Base-by-base conservation (phyloP, 192 early-diverging fungal genomes). In the Glomus cerebriforme region DNA sequence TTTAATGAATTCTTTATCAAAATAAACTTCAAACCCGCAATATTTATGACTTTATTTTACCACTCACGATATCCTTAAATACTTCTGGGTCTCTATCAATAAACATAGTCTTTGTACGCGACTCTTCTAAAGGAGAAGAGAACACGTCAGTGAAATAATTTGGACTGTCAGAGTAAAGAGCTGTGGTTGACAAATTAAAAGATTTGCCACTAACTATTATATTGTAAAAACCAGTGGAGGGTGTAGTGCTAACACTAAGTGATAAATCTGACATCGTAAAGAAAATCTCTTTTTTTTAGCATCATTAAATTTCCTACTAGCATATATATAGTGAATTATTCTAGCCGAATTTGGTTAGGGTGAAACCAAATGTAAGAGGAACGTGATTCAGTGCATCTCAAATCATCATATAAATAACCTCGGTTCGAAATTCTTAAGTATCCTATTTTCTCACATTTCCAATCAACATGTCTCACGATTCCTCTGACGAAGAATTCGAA, bases 401-500 rank as follows among this genome's bases (percentile, higher is more conserved):
- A n/a, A n/a, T n/a, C n/a, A n/a, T n/a, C n/a, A n/a, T n/a, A n/a
- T n/a, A n/a, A n/a, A n/a, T n/a, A n/a, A n/a, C n/a, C n/a, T n/a
- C n/a, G n/a, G 37, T 43, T 43, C 39, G 10, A 43, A 1, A 43
- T 43, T 43, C 39, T n/a, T 43, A 43, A 43, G 39, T 9, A 43
- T 43, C 39, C n/a, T n/a, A n/a, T n/a, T 43, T 43, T 43, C 39
- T 43, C 6, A 43, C 10, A 43, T 9, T 3, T 43, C 10, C 39
- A 2, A 19, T 54, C 63, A 65, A 29, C 26, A 68, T 68, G 66
- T 24, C 66, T 15, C 66, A 68, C 15, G 64, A 81, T 75, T 78
- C 63, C 68, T 88, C 89, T 19, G 91, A 92, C 81, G 91, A 93
- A 84, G 91, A 92, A 81, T 89, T 92, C 75, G 87, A 92, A 78